Evolutionary conservation across 441 rosid species (phyloP).

Genomic region (Brassica balearica): DNA sequence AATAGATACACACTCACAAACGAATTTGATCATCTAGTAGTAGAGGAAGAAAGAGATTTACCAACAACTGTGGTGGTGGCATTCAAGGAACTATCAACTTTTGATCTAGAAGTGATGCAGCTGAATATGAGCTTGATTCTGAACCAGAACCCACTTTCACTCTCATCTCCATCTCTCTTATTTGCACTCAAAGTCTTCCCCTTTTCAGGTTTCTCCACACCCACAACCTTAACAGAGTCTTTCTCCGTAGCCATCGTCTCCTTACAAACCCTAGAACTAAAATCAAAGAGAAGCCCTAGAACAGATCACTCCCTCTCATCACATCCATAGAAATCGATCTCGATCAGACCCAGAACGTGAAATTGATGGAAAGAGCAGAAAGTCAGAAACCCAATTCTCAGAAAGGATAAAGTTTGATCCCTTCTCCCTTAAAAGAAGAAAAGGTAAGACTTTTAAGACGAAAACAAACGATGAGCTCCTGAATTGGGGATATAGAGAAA

Average conservation of each 20-base stretch:
- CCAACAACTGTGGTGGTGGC: slow-evolving; percentile 60
- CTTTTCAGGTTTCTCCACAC: slow-evolving; percentile 56
- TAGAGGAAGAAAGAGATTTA: slow-evolving; percentile 14
- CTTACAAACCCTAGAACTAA: slow-evolving; percentile 36
- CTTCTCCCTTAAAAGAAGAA: neutral
- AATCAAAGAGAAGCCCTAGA: slow-evolving; percentile 34
- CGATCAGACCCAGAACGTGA: slow-evolving; percentile 27
- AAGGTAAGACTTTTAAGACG: neutral
- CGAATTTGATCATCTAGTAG: neutral
- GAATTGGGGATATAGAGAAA: slow-evolving; percentile 21
- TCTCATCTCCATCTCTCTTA: slow-evolving; percentile 50
- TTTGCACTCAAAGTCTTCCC: slow-evolving; percentile 40
- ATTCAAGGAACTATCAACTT: slow-evolving; percentile 84
- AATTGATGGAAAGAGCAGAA: neutral
- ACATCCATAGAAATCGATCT: slow-evolving; percentile 6
- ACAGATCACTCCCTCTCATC: slow-evolving; percentile 18
- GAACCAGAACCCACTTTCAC: slow-evolving; percentile 69
- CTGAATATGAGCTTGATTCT: slow-evolving; percentile 63
- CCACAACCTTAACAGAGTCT: slow-evolving; percentile 58
- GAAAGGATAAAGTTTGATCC: slow-evolving; percentile 18
- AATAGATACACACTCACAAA: slow-evolving; percentile 1
- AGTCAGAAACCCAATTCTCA: slow-evolving; percentile 31
- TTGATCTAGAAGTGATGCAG: slow-evolving; percentile 95
- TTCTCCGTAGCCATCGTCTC: slow-evolving; percentile 56
- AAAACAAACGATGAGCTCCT: slow-evolving; percentile 18